A percentile compares a stretch with the other conserved stretches of the same genome.
Evolutionary conservation across 805 yeast genomes (phyloP).

Genomic region (Jamesozyma piceae): DNA sequence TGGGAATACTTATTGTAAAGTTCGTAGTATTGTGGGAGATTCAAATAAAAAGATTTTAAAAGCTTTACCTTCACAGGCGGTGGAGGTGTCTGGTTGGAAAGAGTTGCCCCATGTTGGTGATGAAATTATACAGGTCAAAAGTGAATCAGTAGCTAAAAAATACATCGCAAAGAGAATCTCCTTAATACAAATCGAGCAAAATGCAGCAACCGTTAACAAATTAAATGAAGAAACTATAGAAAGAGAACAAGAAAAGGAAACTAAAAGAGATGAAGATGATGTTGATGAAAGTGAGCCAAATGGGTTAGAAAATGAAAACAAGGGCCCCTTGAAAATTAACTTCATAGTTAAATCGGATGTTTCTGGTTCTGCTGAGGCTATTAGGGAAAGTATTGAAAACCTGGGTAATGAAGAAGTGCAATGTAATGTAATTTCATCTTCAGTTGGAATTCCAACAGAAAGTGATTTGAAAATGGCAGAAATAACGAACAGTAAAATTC

Average conservation of each 20-base stretch:
- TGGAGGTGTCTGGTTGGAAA: slow-evolving; percentile 90
- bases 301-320: slow-evolving; percentile 10
- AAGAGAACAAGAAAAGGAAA: slow-evolving; percentile 43
- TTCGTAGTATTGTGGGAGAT: slow-evolving; percentile 69
- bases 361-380: slow-evolving; percentile 90
- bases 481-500: slow-evolving; percentile 59
- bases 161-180: slow-evolving; percentile 59
- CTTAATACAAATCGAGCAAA: slow-evolving; percentile 48
- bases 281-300: slow-evolving; percentile 20
- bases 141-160: slow-evolving; percentile 65
- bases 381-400: slow-evolving; percentile 65
- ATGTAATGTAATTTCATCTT: slow-evolving; percentile 57
- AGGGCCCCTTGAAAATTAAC: slow-evolving; percentile 33
- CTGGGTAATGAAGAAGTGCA: slow-evolving; percentile 83
- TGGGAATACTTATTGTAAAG: slow-evolving; percentile 80
- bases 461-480: slow-evolving; percentile 60
- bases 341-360: slow-evolving; percentile 87
- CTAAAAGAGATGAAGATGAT: slow-evolving; percentile 26
- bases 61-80: slow-evolving; percentile 86
- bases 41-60: slow-evolving; percentile 48
- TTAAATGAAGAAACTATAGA: slow-evolving; percentile 55
- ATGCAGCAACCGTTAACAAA: slow-evolving; percentile 54
- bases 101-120: slow-evolving; percentile 89
- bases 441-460: slow-evolving; percentile 70
- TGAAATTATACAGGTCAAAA: slow-evolving; percentile 63